Percentiles rank a stretch among this genome's conserved stretches.
Conservation (phyloP, 2,329 filamentous ascomycete species). For the Berkeleyomyces rouxiae region DNA sequence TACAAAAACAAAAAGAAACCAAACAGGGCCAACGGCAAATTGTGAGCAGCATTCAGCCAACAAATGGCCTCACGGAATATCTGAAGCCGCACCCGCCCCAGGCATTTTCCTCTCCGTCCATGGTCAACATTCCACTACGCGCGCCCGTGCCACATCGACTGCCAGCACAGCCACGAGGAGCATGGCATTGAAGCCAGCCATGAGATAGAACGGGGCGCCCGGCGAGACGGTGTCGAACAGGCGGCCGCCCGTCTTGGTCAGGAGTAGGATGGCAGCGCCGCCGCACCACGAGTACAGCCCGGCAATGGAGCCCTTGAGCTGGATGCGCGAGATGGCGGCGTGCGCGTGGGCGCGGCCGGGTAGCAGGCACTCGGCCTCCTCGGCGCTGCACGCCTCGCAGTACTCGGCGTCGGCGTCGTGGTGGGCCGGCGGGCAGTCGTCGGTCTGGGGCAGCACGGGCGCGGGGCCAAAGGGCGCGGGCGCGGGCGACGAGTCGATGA, state of each 20-base stretch:
- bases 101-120: neutral
- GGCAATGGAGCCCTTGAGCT: conserved; percentile 82
- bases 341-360: conserved; percentile 18
- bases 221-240: conserved; percentile 62
- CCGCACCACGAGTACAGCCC: conserved; percentile 87
- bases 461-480: neutral
- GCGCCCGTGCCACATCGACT: conserved; percentile 29
- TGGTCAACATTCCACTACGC: neutral
- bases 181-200: conserved; percentile 71
- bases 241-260: conserved; percentile 80
- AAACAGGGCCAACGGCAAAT: neutral
- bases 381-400: conserved; percentile 18
- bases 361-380: neutral
- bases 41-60: neutral
- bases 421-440: conserved; percentile 17
- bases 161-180: conserved; percentile 42
- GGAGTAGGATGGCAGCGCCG: conserved; percentile 71
- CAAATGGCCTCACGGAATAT: neutral
- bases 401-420: conserved; percentile 27
- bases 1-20: neutral
- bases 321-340: conserved; percentile 30
- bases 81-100: too few relatives aligned
- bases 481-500: conserved; percentile 29
- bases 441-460: conserved; percentile 3
- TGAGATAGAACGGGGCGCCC: conserved; percentile 83